These are phyloP conservation scores for Strobilomyces confusus DNA, from an alignment of 768 basidiomycete genomes.

Conservation along the genomic window DNA sequence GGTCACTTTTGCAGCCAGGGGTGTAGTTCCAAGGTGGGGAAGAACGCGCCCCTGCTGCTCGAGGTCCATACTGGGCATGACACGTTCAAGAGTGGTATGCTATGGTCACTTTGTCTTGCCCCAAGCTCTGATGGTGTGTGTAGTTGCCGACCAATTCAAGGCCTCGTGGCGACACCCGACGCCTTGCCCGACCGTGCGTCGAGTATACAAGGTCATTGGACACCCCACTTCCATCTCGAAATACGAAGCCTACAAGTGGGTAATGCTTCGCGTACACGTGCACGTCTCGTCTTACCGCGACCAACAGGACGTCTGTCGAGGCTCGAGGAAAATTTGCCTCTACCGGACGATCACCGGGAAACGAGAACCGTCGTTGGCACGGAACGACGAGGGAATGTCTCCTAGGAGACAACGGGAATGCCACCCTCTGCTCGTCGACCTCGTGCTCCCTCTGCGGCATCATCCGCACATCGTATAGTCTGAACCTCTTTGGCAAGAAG, in stretches of 20 bases:
- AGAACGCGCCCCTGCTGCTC: constrained; percentile 51
- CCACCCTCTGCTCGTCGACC: constrained; percentile 45
- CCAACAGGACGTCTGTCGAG: constrained; percentile 51
- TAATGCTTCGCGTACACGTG: not conserved
- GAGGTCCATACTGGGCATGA: constrained; percentile 57
- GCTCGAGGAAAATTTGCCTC: constrained; percentile 53
- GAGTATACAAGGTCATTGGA: constrained; percentile 61
- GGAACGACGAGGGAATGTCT: constrained; percentile 65
- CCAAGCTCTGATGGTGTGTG: constrained; percentile 1
- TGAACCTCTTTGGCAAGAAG: constrained; percentile 63
- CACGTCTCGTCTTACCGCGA: not conserved
- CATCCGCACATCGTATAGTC: constrained; percentile 58
- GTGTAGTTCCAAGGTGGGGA: constrained; percentile 53
- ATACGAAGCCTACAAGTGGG: constrained; percentile 62
- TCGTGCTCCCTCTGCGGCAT: constrained; percentile 64
- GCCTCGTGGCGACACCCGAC: constrained; percentile 64
- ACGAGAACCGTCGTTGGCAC: constrained; percentile 75
- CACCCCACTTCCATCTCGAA: constrained; percentile 45
- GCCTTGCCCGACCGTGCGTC: constrained; percentile 52
- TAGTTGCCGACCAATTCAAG: constrained; percentile 66
- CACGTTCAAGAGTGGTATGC: constrained; percentile 63
- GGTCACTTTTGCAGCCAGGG: constrained; percentile 60
- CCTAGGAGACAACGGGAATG: constrained; percentile 58
- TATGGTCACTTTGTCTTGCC: not conserved
- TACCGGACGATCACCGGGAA: constrained; percentile 55